phyloP scores from a whole-genome alignment of 1,284 basidiomycete species.

The Violaceomyces palustris region DNA sequence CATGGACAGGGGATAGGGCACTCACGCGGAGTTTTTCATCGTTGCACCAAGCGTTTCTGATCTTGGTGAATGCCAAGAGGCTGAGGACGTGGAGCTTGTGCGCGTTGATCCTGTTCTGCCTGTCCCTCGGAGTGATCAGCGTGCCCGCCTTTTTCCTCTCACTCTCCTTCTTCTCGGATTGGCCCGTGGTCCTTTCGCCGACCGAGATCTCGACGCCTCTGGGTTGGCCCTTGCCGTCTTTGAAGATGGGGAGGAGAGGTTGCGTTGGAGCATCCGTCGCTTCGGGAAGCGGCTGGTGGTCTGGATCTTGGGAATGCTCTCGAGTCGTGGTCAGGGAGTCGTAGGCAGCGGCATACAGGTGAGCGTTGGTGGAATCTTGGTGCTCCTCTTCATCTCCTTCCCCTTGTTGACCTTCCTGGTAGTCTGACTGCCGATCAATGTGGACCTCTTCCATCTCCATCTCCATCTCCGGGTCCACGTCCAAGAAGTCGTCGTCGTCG shows the following conservation, averaged over 20 bases:
- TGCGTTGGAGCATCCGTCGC: too few relatives aligned
- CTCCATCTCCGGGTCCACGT: conserved; percentile 38
- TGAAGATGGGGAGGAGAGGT: conserved; percentile 24
- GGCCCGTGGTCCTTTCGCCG: conserved; percentile 5
- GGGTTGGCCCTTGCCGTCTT: conserved; percentile 41
- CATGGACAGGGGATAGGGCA: too few relatives aligned
- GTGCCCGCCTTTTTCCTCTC: conserved; percentile 24
- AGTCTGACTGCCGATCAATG: too few relatives aligned
- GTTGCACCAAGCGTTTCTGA: conserved; percentile 80
- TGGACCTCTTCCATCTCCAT: conserved; percentile 44
- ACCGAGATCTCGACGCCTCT: conserved; percentile 27
- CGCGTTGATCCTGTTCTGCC: conserved; percentile 37
- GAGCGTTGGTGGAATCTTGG: too few relatives aligned
- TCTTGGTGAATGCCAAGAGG: conserved; percentile 68
- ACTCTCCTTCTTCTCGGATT: conserved; percentile 6
- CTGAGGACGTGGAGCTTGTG: conserved; percentile 56
- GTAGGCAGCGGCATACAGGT: too few relatives aligned
- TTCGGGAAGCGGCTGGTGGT: too few relatives aligned
- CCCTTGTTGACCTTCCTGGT: too few relatives aligned
- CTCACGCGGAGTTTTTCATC: conserved; percentile 73
- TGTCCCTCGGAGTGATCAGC: conserved; percentile 44
- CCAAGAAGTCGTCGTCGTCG: conserved; percentile 22
- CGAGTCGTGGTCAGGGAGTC: too few relatives aligned
- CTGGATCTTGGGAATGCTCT: too few relatives aligned
- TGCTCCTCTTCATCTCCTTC: conserved; percentile 1